Evolutionary conservation across 2,329 filamentous ascomycete genomes (phyloP).

Genomic region (Colletotrichum musae): DNA sequence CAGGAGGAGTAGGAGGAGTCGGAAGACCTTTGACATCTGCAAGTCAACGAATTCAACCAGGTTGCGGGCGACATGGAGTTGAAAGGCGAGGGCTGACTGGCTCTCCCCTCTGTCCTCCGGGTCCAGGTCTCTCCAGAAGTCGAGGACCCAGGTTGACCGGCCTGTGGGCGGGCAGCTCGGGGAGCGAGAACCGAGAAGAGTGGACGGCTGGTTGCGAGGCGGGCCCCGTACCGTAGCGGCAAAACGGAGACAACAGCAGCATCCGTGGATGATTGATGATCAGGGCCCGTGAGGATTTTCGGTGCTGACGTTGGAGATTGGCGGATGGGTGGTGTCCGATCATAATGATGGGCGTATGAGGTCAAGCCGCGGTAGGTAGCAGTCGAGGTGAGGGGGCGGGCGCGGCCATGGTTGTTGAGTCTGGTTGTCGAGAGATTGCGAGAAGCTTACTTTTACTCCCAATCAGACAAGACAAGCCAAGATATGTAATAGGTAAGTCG

Average conservation of each 20-base stretch:
- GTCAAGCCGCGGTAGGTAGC: background rate
- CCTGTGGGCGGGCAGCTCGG: background rate
- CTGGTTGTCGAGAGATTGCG: slow-evolving; percentile 3
- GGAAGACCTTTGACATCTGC: slow-evolving; percentile 12
- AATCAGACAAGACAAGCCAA: no score
- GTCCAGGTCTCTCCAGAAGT: background rate
- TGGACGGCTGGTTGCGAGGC: background rate
- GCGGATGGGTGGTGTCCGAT: background rate
- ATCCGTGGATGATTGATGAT: background rate
- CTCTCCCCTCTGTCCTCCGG: background rate
- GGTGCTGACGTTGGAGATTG: slow-evolving; percentile 11
- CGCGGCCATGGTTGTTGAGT: slow-evolving; percentile 1
- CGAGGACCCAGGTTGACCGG: background rate
- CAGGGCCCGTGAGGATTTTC: slow-evolving; percentile 9
- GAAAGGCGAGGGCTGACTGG: no score
- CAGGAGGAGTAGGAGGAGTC: slow-evolving; percentile 5
- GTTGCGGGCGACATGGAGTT: background rate
- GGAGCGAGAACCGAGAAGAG: background rate
- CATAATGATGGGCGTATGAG: slow-evolving; percentile 19
- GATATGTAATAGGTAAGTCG: no score
- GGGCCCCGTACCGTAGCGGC: background rate
- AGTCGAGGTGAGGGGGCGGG: background rate
- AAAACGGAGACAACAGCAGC: background rate
- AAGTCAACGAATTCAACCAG: slow-evolving; percentile 1
- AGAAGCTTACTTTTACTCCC: slow-evolving; percentile 20